Conservation (phyloP, 345 rosid species). For the Anastatica hierochuntica region DNA sequence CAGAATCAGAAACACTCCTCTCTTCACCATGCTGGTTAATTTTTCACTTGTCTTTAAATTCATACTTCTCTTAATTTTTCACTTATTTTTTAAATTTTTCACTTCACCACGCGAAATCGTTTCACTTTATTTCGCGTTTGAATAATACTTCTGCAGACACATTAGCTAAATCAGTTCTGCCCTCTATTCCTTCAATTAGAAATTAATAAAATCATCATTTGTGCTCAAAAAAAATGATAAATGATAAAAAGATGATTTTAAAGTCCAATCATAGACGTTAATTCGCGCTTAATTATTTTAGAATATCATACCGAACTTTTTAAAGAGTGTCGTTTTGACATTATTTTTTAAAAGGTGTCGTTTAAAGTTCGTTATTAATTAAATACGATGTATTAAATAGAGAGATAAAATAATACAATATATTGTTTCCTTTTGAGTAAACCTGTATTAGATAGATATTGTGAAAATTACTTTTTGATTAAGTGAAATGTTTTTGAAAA, state of each 20-base stretch:
- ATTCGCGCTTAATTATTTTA: not conserved
- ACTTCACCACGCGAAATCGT: too few species aligned
- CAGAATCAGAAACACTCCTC: conserved; percentile 64
- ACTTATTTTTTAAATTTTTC: not conserved
- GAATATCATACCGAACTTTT: not conserved
- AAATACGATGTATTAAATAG: too few species aligned
- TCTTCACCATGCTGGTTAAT: conserved; percentile 60
- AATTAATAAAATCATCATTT: too few species aligned
- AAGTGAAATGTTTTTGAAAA: too few species aligned
- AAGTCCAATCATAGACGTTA: not conserved
- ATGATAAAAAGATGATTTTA: not conserved
- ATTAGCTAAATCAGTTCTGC: too few species aligned
- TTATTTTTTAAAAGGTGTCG: not conserved
- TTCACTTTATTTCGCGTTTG: too few species aligned
- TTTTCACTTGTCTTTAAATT: not conserved
- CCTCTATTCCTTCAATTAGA: too few species aligned
- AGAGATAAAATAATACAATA: too few species aligned
- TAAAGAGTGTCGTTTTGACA: not conserved
- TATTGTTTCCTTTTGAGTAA: too few species aligned
- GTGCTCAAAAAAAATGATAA: not conserved
- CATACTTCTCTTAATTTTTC: not conserved
- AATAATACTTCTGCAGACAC: too few species aligned
- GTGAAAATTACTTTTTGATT: too few species aligned
- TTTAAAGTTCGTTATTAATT: not conserved
- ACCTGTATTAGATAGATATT: too few species aligned